Base-by-base conservation (phyloP, 2,329 filamentous ascomycete species). In the Pseudogymnoascus sp. region DNA sequence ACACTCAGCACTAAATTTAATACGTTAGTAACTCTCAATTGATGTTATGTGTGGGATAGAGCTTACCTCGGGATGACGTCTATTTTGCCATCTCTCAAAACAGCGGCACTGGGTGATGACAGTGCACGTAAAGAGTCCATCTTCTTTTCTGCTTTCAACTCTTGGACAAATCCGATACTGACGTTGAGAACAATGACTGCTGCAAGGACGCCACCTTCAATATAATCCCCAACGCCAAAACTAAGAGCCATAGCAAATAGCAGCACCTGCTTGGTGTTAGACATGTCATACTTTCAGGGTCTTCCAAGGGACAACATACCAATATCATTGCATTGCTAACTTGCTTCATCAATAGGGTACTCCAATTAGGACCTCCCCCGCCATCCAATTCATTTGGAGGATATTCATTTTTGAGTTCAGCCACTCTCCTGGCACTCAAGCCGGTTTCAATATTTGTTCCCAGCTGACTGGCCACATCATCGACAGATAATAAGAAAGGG, bases 311-410 rank as follows among this genome's bases (percentile, higher is more conserved):
- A 21, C 21, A 9, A 76, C 81, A 66, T 74, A 84, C 83, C 68
- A 91, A 74, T 62, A 88, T 88, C 88, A 91, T 90, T 62, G 88
- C 88, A 77, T 92, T 92, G 70, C 85, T 83, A 21, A 90, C 73
- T 72, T 92, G 88, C 68, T 87, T 86, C 62, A 88, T 76, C 54
- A 92, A 75, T 41, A 92, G 89, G 68, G 86, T 92, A 68, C 85
- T 78, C 87, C 85, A 80, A 70, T 81, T 82, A 57, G 92, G 85
- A 29, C 82, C 83, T 29, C 81, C 84, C 17, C 81, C 85, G 17
- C 89, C 83, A 47, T 90, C 84, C 17, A 92, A 78, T 70, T 90
- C 86, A 75, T 92, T 92, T 15, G 74, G 77, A 58, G 87, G 86
- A 70, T 87, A 85, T 63, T 81, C 78, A 21, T 80, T 73, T 61